Percentiles rank a stretch among this genome's conserved stretches.
phyloP scores from a whole-genome alignment of 2,329 filamentous ascomycete genomes.

The Parascedosporium putredinis region DNA sequence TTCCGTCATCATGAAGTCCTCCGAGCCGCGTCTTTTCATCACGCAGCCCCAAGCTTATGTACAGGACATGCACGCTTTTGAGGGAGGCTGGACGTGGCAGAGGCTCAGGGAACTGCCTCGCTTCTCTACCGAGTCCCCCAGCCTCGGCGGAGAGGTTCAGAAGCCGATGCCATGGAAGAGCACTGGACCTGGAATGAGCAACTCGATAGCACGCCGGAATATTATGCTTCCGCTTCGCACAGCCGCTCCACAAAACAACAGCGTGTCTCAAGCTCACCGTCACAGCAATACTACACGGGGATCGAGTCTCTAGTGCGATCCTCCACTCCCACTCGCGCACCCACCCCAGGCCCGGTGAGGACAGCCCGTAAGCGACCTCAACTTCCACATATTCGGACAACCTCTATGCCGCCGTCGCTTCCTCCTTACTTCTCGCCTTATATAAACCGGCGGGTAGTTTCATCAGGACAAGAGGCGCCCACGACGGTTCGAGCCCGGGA shows the following conservation, averaged over 20 bases:
- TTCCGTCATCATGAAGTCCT: conserved; percentile 63
- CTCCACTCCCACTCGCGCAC: conserved; percentile 23
- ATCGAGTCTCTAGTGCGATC: conserved; percentile 25
- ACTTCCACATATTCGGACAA: conserved; percentile 39
- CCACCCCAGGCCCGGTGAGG: conserved; percentile 30
- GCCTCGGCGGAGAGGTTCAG: conserved; percentile 33
- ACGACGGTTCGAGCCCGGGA: not conserved
- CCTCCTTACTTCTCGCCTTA: conserved; percentile 28
- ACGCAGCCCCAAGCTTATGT: conserved; percentile 67
- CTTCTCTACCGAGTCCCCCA: conserved; percentile 34
- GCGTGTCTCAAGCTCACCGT: conserved; percentile 24
- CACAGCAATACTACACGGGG: conserved; percentile 26
- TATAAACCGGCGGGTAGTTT: conserved; percentile 34
- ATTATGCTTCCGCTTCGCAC: not conserved
- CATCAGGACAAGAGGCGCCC: conserved; percentile 19
- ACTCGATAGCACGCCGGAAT: conserved; percentile 45
- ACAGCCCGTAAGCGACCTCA: conserved; percentile 29
- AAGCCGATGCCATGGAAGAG: conserved; percentile 51
- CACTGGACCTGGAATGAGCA: conserved; percentile 59
- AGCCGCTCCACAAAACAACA: not conserved
- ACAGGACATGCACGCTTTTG: conserved; percentile 46
- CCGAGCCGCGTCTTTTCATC: conserved; percentile 59
- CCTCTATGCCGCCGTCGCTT: conserved; percentile 37
- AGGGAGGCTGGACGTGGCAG: conserved; percentile 60
- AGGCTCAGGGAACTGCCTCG: conserved; percentile 52